These are phyloP conservation scores for Codiaeum variegatum DNA, from an alignment of 441 rosid species.

Conservation along the genomic window DNA sequence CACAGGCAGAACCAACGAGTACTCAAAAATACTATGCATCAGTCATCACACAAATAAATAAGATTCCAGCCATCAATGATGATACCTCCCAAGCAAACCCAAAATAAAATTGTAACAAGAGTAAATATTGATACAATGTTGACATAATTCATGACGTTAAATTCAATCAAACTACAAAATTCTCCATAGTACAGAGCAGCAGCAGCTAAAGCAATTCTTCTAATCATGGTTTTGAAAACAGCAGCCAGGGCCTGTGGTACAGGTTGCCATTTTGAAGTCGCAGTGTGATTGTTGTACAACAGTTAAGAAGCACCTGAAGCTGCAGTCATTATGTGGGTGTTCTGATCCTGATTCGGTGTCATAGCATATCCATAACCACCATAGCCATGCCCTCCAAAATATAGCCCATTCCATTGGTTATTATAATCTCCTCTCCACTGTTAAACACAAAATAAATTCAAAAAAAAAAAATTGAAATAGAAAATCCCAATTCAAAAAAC, in stretches of 20 bases:
- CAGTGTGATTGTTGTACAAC: conserved; percentile 17
- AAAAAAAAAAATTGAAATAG: not conserved
- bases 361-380: conserved; percentile 54
- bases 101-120: not conserved
- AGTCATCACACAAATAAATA: conserved; percentile 11
- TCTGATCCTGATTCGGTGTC: conserved; percentile 44
- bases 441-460: conserved; percentile 1
- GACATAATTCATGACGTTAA: conserved; percentile 22
- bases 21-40: conserved; percentile 7
- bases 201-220: conserved; percentile 27
- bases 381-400: conserved; percentile 60
- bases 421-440: conserved; percentile 57
- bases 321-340: conserved; percentile 41
- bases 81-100: conserved; percentile 21
- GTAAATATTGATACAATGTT: conserved; percentile 29
- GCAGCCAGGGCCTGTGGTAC: conserved; percentile 13
- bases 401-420: conserved; percentile 69
- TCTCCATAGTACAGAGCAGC: conserved; percentile 25
- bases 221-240: conserved; percentile 21
- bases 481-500: not conserved
- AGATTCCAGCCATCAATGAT: conserved; percentile 8
- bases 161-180: conserved; percentile 38
- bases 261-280: conserved; percentile 21
- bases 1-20: not conserved
- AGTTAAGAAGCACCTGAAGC: conserved; percentile 50